A percentile compares a stretch with the other conserved stretches of the same genome.
phyloP scores from a whole-genome alignment of 2,329 filamentous ascomycete genomes.

The Hymenoscyphus fraxineus region DNA sequence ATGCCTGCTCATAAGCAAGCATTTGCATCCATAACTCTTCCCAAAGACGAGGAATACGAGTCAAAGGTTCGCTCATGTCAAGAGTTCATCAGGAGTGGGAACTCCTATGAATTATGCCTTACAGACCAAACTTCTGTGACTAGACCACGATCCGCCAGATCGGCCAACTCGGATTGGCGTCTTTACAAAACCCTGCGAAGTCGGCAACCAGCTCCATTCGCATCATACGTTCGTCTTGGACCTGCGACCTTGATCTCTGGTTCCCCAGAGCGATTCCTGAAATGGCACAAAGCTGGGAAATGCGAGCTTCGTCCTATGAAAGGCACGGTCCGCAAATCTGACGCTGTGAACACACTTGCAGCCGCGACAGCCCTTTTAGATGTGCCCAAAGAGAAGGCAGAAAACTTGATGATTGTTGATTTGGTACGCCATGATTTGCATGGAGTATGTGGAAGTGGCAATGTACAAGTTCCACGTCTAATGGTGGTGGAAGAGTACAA shows the following conservation, averaged over 20 bases:
- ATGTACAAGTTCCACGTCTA: slow-evolving; percentile 71
- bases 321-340: slow-evolving; percentile 82
- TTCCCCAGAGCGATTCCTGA: slow-evolving; percentile 86
- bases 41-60: slow-evolving; percentile 31
- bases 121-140: slow-evolving; percentile 34
- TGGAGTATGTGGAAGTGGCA: slow-evolving; percentile 71
- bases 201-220: slow-evolving; percentile 46
- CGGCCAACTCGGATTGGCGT: slow-evolving; percentile 25
- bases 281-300: slow-evolving; percentile 55
- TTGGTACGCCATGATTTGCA: slow-evolving; percentile 92
- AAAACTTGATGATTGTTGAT: slow-evolving; percentile 98
- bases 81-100: slow-evolving; percentile 36
- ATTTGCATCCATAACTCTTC: slow-evolving; percentile 25
- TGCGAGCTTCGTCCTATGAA: slow-evolving; percentile 93
- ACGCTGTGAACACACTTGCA: slow-evolving; percentile 60
- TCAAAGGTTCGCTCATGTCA: slow-evolving; percentile 36
- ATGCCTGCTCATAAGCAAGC: not conserved
- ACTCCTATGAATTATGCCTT: slow-evolving; percentile 41
- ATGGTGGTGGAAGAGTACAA: slow-evolving; percentile 89
- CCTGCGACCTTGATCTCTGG: slow-evolving; percentile 70
- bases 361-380: slow-evolving; percentile 71
- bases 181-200: slow-evolving; percentile 33
- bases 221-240: slow-evolving; percentile 72
- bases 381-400: slow-evolving; percentile 84
- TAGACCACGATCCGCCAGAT: slow-evolving; percentile 7